Percentiles rank a stretch among this genome's conserved stretches.
Conservation (phyloP, 305 asterid genomes). For the Fraxinus albicans region DNA sequence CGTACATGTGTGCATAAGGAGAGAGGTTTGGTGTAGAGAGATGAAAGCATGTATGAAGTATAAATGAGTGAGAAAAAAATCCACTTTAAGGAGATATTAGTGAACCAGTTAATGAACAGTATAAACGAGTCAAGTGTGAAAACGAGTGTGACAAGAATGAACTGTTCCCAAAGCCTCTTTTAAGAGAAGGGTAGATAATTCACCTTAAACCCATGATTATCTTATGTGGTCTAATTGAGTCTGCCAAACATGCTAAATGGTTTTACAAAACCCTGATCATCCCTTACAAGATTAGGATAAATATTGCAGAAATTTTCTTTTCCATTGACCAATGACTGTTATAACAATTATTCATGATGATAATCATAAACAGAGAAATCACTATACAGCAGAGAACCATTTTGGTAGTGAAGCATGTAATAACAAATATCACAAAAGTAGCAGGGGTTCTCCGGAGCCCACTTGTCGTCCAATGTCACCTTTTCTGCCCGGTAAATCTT, state of each 20-base stretch:
- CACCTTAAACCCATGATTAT: background rate
- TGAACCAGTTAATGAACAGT: no score
- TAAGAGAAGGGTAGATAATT: no score
- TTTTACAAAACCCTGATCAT: background rate
- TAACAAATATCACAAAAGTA: conserved; percentile 85
- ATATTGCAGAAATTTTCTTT: background rate
- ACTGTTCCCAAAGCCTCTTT: no score
- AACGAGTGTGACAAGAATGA: no score
- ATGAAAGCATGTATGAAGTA: background rate
- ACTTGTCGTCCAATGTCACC: conserved; percentile 81
- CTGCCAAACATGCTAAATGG: background rate
- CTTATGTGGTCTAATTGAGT: background rate
- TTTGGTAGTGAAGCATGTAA: conserved; percentile 83
- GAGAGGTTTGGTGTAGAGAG: background rate
- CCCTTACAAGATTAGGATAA: background rate
- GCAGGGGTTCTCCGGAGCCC: conserved; percentile 79
- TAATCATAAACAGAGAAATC: conserved; percentile 77
- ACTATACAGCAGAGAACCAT: conserved; percentile 59
- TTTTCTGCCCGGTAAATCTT: conserved; percentile 73
- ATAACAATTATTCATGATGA: conserved; percentile 45
- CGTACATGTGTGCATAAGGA: background rate
- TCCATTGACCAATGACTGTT: background rate
- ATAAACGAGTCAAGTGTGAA: no score
- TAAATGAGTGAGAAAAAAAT: background rate
- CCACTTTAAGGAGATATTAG: background rate